These are phyloP conservation scores for Fusarium veterinarium DNA, from an alignment of 2,329 filamentous ascomycete genomes.

Conservation along the genomic window DNA sequence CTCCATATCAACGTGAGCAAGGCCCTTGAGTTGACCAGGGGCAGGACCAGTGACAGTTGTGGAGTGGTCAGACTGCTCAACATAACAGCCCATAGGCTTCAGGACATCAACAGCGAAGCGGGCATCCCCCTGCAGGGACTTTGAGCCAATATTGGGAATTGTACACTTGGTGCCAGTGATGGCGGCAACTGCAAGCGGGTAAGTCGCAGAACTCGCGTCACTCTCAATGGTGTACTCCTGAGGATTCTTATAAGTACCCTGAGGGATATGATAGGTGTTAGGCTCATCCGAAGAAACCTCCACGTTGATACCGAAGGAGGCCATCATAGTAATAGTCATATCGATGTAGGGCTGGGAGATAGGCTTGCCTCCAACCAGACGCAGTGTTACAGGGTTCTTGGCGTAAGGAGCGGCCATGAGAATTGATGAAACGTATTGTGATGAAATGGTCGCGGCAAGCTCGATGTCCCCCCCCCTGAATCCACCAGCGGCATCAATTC, in stretches of 20 bases:
- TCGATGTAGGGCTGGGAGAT: conserved; percentile 98
- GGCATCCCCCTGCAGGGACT: conserved; percentile 93
- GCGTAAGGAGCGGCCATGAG: conserved; percentile 98
- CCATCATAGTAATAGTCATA: conserved; percentile 99
- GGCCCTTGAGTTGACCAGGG: conserved; percentile 76
- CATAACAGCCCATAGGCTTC: conserved; percentile 90
- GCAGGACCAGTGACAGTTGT: conserved; percentile 94
- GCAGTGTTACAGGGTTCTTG: conserved; percentile 90
- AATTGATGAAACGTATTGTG: conserved; percentile 98
- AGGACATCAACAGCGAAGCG: conserved; percentile 92
- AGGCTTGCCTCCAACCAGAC: conserved; percentile 93
- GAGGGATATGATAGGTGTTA: conserved; percentile 94
- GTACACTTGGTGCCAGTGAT: conserved; percentile 97
- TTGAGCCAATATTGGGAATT: conserved; percentile 93
- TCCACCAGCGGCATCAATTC: conserved; percentile 83
- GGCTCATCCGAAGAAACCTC: conserved; percentile 79
- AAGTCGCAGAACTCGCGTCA: conserved; percentile 97
- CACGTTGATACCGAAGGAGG: conserved; percentile 86
- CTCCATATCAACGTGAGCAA: conserved; percentile 94
- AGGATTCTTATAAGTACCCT: conserved; percentile 85
- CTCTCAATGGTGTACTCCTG: conserved; percentile 91
- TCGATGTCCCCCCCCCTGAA: conserved; percentile 90
- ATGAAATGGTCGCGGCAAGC: conserved; percentile 93
- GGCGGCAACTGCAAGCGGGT: conserved; percentile 91
- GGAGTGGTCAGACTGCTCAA: conserved; percentile 84